A percentile compares a stretch with the other conserved stretches of the same genome.
These are phyloP conservation scores for Lathyrus sativus DNA, from an alignment of 306 rosid genomes.

Conservation along the genomic window DNA sequence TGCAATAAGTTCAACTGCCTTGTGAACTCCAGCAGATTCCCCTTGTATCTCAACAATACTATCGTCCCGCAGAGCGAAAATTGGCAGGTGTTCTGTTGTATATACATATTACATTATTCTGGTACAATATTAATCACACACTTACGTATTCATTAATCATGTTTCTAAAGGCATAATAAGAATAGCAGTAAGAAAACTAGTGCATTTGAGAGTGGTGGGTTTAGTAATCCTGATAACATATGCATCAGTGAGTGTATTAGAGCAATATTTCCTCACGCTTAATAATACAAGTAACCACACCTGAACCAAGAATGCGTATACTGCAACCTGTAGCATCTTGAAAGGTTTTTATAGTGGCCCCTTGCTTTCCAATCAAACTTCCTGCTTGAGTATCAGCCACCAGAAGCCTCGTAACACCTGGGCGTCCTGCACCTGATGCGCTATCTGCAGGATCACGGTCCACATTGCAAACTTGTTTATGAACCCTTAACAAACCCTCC, in stretches of 20 bases:
- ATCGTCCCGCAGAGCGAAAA: conserved; percentile 57
- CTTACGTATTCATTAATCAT: conserved; percentile 4
- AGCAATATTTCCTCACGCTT: conserved; percentile 1
- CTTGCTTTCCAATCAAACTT: conserved; percentile 64
- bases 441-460: conserved; percentile 48
- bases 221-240: conserved; percentile 11
- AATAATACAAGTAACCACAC: conserved; percentile 37
- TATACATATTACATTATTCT: conserved; percentile 34
- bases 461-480: conserved; percentile 52
- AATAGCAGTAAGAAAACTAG: conserved; percentile 20
- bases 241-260: neutral
- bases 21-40: conserved; percentile 55
- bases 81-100: conserved; percentile 54
- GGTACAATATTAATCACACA: conserved; percentile 11
- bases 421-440: conserved; percentile 42
- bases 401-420: conserved; percentile 51
- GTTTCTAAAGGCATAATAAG: conserved; percentile 19
- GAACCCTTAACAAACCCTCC: conserved; percentile 65
- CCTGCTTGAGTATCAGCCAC: conserved; percentile 71
- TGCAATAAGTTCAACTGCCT: conserved; percentile 59
- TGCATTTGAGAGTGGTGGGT: neutral
- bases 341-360: conserved; percentile 53
- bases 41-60: conserved; percentile 67
- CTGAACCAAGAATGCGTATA: conserved; percentile 58
- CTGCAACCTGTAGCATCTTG: conserved; percentile 60